Conservation (phyloP, 1,284 basidiomycete genomes). For the Trichosporon sp. region DNA sequence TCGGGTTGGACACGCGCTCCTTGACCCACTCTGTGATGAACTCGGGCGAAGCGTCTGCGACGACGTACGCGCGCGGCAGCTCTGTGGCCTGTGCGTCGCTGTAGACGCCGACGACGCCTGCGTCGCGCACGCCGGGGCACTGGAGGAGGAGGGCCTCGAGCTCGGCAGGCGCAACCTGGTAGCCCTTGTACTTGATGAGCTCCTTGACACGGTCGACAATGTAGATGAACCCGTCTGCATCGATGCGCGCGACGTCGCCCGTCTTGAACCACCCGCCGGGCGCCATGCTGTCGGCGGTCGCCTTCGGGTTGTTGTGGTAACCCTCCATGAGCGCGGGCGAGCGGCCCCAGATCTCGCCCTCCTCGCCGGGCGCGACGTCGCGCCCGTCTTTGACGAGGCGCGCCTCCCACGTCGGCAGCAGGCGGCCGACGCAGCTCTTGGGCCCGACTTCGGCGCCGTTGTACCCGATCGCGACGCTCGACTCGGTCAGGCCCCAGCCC, state of each 20-base stretch:
- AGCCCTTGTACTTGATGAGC: conserved; percentile 67
- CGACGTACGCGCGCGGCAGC: conserved; percentile 54
- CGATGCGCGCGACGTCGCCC: conserved; percentile 65
- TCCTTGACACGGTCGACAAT: conserved; percentile 60
- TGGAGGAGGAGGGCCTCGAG: conserved; percentile 67
- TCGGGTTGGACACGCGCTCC: conserved; percentile 53
- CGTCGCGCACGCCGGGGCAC: conserved; percentile 65
- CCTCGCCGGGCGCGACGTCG: conserved; percentile 48
- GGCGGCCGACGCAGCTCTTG: conserved; percentile 64
- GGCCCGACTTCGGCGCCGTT: conserved; percentile 18
- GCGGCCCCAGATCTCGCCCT: conserved; percentile 74
- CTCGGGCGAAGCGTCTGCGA: background rate
- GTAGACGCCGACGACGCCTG: conserved; percentile 66
- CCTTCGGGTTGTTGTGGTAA: conserved; percentile 60
- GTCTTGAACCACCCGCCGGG: conserved; percentile 71
- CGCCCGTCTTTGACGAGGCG: conserved; percentile 57
- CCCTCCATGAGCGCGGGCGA: conserved; percentile 75
- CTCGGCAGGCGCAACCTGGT: conserved; percentile 71
- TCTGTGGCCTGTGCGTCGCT: conserved; percentile 64
- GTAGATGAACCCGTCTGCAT: conserved; percentile 56
- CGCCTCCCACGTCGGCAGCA: conserved; percentile 73
- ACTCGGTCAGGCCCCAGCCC: conserved; percentile 51
- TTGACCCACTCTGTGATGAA: conserved; percentile 61
- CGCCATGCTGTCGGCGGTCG: conserved; percentile 64
- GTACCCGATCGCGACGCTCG: conserved; percentile 40